Conservation (phyloP, 495 filamentous ascomycete species). For the Hyaloscypha bicolor region DNA sequence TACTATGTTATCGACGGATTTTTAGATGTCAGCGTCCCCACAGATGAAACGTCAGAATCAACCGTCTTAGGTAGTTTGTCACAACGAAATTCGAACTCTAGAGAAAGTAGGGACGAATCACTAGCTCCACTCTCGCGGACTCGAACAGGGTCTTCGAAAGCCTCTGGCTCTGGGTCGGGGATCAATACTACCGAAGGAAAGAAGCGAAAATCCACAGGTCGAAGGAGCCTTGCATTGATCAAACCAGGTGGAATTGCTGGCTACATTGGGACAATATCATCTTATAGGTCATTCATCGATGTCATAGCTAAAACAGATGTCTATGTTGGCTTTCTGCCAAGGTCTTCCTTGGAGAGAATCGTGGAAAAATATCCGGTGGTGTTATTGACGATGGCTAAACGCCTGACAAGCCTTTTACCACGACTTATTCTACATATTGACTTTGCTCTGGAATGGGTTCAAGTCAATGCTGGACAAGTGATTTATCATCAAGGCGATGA, state of each 20-base stretch:
- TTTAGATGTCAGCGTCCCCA: conserved; percentile 81
- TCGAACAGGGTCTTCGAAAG: conserved; percentile 50
- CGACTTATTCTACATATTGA: conserved; percentile 95
- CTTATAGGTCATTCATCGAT: conserved; percentile 93
- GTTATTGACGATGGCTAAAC: conserved; percentile 91
- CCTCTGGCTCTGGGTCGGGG: conserved; percentile 43
- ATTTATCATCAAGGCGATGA: conserved; percentile 94
- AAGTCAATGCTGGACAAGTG: conserved; percentile 91
- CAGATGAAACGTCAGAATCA: conserved; percentile 37
- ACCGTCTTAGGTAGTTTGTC: conserved; percentile 31
- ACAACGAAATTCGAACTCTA: conserved; percentile 30
- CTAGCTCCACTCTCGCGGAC: conserved; percentile 54
- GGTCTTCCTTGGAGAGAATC: conserved; percentile 83
- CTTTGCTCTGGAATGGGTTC: conserved; percentile 97
- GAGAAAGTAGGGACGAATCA: conserved; percentile 38
- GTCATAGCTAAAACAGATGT: conserved; percentile 98
- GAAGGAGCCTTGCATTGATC: conserved; percentile 84
- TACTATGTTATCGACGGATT: conserved; percentile 99
- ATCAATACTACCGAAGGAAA: conserved; percentile 40
- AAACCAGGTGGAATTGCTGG: conserved; percentile 95
- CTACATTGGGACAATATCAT: conserved; percentile 90
- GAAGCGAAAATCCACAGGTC: conserved; percentile 49
- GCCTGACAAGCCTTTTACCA: conserved; percentile 85
- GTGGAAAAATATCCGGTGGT: conserved; percentile 92
- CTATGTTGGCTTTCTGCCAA: conserved; percentile 93